Base-by-base conservation (phyloP, 2,329 filamentous ascomycete species). In the Esteya vermicola region DNA sequence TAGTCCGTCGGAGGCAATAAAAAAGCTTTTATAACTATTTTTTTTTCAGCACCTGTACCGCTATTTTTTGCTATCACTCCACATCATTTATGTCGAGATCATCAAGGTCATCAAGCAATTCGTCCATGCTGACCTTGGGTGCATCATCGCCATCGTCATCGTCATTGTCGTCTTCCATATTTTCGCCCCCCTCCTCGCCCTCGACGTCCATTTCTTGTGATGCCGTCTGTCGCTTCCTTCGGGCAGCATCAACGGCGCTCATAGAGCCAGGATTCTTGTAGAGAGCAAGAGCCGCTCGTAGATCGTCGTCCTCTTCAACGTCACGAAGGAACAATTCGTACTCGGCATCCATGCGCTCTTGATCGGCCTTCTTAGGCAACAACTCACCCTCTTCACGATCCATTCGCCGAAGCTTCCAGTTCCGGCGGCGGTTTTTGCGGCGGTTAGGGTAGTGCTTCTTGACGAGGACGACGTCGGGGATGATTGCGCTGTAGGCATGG, bases 261-360 rank as follows among this genome's bases (percentile, higher is more conserved):
- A 62, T 65, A 53, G 66, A 59, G 56, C 67, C 60, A 51, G 68
- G 61, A 45, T 68, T 71, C 65, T 89, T 94, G 65, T 94, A 98
- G 52, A 98, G 58, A 34, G 85, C 83, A 55, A 98, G 65, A 1
- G 85, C 86, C 33, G 78, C 73, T 41, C 91, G 72, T 49, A 95
- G 68, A 54, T 98, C 91, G 39, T 82, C 72, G 57, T 98, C 91
- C 57, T 96, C 88, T 62, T 98, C 93, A 10, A 98, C 85, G 58
- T 98, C 91, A 34, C 82, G 80, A 67, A 98, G 65, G 75, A 98
- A 98, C 74, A 88, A 76, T 65, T 98, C 91, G 62, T 93, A 98
- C 61, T 98, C 91, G 48, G 80, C 75, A 56, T 96, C 88, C 66
- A 93, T 77, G 47, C 78, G 77, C 44, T 88, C 84, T 55, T 89